Conservation (phyloP, 1,284 basidiomycete genomes). For the Melampsora larici-populina region DNA sequence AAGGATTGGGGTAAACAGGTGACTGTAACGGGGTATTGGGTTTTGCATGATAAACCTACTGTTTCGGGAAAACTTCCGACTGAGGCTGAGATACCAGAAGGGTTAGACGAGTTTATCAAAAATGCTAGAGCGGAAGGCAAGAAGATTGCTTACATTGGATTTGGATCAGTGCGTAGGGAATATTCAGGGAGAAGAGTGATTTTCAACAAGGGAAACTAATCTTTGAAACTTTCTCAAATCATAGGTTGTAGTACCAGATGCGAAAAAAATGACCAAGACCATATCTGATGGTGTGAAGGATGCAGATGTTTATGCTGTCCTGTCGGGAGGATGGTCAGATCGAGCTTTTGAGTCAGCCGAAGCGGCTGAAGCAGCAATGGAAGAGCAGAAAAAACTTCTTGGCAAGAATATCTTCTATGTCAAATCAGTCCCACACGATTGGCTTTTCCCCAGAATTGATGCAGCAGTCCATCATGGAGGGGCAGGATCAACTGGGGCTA, state of each 20-base stretch:
- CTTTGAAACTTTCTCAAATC: not conserved
- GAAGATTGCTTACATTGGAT: conserved; percentile 96
- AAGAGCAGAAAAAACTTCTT: conserved; percentile 54
- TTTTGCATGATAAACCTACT: conserved; percentile 83
- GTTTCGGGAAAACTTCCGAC: conserved; percentile 57
- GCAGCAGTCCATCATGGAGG: conserved; percentile 89
- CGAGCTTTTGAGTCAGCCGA: conserved; percentile 71
- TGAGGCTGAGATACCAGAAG: conserved; percentile 83
- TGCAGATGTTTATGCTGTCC: conserved; percentile 62
- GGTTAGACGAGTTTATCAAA: conserved; percentile 76
- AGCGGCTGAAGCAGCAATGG: conserved; percentile 45
- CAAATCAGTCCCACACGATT: conserved; percentile 87
- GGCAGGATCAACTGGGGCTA: conserved; percentile 91
- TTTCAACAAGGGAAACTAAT: not conserved
- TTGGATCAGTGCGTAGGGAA: conserved; percentile 65
- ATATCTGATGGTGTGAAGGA: conserved; percentile 77
- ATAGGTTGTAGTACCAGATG: conserved; percentile 84
- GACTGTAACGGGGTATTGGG: conserved; percentile 92
- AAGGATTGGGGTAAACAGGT: conserved; percentile 99
- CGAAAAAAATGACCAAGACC: conserved; percentile 80
- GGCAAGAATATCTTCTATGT: conserved; percentile 77
- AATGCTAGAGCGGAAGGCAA: conserved; percentile 68
- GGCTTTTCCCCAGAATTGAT: conserved; percentile 89
- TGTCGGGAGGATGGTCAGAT: conserved; percentile 98
- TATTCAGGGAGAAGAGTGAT: not conserved